Base-by-base conservation (phyloP, 176 grass and related monocot species). In the Calamus simplicifolius region DNA sequence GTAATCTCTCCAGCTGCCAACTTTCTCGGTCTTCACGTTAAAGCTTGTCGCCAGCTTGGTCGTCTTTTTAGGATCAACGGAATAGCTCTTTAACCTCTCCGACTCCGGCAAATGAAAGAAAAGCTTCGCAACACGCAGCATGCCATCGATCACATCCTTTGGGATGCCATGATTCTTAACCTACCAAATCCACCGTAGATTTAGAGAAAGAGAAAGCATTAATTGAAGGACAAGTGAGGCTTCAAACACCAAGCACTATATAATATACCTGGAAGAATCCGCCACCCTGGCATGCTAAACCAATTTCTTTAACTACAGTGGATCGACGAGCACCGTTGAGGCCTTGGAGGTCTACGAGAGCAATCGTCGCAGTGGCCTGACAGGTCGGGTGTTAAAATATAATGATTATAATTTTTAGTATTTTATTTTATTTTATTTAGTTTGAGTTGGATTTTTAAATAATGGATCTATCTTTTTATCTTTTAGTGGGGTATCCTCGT, bases 31-130 rank as follows among this genome's bases (percentile, higher is more conserved):
- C 51, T 80, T 87, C 57, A 87, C 80, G 71, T 96, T 96, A 80
- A 96, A 96, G 75, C 92, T 96, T 3, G 92, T 85, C 29, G 92
- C 90, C 30, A 96, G 78, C 43, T 87, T 57, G 59, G 79, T 85
- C 52, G 83, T 69, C 76, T 85, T 90, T 28, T 57, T 76, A 43
- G 92, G 86, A 50, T 96, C 92, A 35, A 90, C 83, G 13, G 92
- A 96, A 58, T 88, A 96, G 75, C 75, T 87, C 77, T 96, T 96
- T 56, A 96, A 29, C 80, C 92, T 75, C 69, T 96, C 92, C 19
- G 75, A 77, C 54, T 87, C 87, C 50, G 92, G 83, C 62, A 90
- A 59, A 73, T 87, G 92, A 76, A 96, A 96, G 92, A 96, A 96
- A 55, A 88, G 78, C 81, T 69, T 71, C 15, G 80, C 77, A 59